Conservation (phyloP, 129 eudicot genomes). For the Artemisia argyi region DNA sequence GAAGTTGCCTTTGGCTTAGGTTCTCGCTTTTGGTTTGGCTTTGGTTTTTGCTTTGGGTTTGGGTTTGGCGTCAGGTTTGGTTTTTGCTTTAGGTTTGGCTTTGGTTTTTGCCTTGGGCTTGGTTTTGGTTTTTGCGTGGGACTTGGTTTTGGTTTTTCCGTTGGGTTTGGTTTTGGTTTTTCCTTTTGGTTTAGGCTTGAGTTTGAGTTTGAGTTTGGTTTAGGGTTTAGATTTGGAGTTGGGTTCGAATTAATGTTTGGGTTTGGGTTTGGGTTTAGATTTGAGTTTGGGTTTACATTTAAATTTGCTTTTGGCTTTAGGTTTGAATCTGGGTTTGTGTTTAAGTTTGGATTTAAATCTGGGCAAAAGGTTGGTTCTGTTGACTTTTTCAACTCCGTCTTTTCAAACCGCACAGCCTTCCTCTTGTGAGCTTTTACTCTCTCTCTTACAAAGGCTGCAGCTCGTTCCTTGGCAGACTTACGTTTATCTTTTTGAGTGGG, state of each 20-base stretch:
- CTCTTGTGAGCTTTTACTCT: constrained; percentile 7
- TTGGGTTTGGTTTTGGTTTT: background rate
- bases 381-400: background rate
- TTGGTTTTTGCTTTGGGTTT: background rate
- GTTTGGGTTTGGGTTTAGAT: background rate
- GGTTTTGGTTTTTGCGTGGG: background rate
- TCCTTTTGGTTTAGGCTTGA: background rate
- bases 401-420: constrained; percentile 12
- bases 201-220: background rate
- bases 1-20: background rate
- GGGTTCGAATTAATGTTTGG: background rate
- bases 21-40: background rate
- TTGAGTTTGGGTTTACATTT: background rate
- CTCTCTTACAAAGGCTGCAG: constrained; percentile 17
- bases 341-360: background rate
- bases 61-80: background rate
- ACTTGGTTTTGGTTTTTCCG: background rate
- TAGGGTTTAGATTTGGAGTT: background rate
- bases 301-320: background rate
- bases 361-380: constrained; percentile 8
- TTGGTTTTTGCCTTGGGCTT: background rate
- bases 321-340: background rate
- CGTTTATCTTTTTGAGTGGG: constrained; percentile 21
- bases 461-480: constrained; percentile 21
- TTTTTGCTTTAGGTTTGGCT: background rate